Conservation (phyloP, 495 filamentous ascomycete species). For the Lepidopterella palustris region DNA sequence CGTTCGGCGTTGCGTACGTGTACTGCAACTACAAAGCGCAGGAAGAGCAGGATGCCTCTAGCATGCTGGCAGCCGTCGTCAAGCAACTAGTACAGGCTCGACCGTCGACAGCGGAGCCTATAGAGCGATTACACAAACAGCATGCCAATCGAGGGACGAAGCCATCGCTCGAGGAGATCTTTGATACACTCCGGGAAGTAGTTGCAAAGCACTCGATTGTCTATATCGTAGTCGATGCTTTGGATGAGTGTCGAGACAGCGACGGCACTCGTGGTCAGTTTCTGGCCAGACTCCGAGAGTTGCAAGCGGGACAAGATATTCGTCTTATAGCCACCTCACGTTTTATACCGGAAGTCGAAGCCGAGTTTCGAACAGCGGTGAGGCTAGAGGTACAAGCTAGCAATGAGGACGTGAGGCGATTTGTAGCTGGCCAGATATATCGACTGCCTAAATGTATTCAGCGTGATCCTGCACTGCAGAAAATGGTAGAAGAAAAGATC, state of each 20-base stretch:
- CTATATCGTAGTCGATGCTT: slow-evolving; percentile 44
- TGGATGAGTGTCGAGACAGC: slow-evolving; percentile 38
- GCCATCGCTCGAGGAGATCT: too few relatives aligned
- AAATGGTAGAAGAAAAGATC: not conserved
- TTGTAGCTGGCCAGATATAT: slow-evolving; percentile 6
- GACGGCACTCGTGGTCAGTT: slow-evolving; percentile 30
- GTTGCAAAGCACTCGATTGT: slow-evolving; percentile 23
- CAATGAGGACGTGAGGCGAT: slow-evolving; percentile 12
- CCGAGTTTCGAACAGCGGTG: not conserved
- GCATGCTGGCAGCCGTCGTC: slow-evolving; percentile 36
- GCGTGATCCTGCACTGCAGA: not conserved
- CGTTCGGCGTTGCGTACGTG: slow-evolving; percentile 37
- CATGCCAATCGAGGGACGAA: too few relatives aligned
- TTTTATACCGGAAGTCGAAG: slow-evolving; percentile 2
- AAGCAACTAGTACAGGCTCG: slow-evolving; percentile 38
- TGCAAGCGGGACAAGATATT: slow-evolving; percentile 26
- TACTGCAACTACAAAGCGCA: slow-evolving; percentile 39
- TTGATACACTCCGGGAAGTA: slow-evolving; percentile 26
- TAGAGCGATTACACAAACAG: too few relatives aligned
- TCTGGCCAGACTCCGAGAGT: slow-evolving; percentile 29
- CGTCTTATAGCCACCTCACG: slow-evolving; percentile 23
- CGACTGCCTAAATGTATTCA: slow-evolving; percentile 11
- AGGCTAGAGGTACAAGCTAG: slow-evolving; percentile 17
- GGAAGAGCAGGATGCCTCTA: slow-evolving; percentile 30
- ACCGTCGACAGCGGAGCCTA: too few relatives aligned